These are phyloP conservation scores for Septoria linicola DNA, from an alignment of 2,329 filamentous ascomycete species.

Conservation along the genomic window DNA sequence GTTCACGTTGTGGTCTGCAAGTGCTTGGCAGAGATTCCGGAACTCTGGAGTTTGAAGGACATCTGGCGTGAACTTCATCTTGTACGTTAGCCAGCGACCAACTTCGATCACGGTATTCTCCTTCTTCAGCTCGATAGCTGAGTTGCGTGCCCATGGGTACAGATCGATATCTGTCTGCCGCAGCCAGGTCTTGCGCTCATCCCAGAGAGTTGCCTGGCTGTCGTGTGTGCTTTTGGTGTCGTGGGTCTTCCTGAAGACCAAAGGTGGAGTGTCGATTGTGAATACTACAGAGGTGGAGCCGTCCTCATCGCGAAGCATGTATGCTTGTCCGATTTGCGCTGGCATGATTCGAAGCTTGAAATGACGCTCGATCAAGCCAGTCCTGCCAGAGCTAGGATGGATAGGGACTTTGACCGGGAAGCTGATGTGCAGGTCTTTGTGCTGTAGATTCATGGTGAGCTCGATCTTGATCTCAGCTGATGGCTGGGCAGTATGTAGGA, in stretches of 20 bases:
- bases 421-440: conserved; percentile 47
- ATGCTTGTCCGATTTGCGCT: conserved; percentile 24
- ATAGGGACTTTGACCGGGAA: conserved; percentile 38
- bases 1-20: conserved; percentile 72
- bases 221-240: conserved; percentile 43
- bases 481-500: conserved; percentile 52
- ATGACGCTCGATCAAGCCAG: conserved; percentile 1
- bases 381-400: neutral
- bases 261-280: conserved; percentile 40
- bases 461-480: conserved; percentile 30
- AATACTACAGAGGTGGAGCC: conserved; percentile 35
- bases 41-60: conserved; percentile 20
- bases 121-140: conserved; percentile 47
- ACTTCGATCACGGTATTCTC: conserved; percentile 58
- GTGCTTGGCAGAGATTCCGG: conserved; percentile 46
- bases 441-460: conserved; percentile 46
- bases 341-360: conserved; percentile 30
- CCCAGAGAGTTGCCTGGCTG: conserved; percentile 49
- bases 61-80: conserved; percentile 47
- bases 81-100: conserved; percentile 62
- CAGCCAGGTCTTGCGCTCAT: conserved; percentile 58
- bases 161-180: conserved; percentile 63
- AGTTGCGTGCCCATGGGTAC: conserved; percentile 25
- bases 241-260: conserved; percentile 28
- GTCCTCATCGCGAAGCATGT: conserved; percentile 27